phyloP scores from a whole-genome alignment of 192 early-diverging fungal species.

The Umbelopsis ramanniana region DNA sequence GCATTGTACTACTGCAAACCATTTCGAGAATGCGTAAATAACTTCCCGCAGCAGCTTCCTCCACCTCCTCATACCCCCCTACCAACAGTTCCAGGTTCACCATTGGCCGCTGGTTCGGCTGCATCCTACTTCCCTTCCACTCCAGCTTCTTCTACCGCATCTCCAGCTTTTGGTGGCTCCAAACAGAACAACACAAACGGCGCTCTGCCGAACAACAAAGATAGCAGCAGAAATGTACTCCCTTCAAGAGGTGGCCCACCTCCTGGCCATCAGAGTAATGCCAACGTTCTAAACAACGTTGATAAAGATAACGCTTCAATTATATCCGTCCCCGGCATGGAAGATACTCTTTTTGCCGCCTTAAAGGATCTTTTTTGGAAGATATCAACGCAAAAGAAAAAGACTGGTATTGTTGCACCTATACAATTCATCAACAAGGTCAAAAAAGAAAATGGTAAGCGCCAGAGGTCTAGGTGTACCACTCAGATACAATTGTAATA shows the following conservation, averaged over 20 bases:
- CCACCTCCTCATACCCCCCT: constrained; percentile 26
- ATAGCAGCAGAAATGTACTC: constrained; percentile 1
- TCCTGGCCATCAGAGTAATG: constrained; percentile 5
- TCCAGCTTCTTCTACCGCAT: constrained; percentile 1
- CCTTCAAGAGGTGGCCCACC: constrained; percentile 18
- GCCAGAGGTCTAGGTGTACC: background rate
- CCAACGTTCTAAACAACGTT: background rate
- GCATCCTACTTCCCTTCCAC: constrained; percentile 18
- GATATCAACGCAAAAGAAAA: constrained; percentile 83
- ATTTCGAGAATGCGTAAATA: constrained; percentile 90
- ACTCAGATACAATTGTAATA: too few relatives aligned
- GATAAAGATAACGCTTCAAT: constrained; percentile 10
- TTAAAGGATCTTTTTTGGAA: constrained; percentile 86
- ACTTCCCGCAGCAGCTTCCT: constrained; percentile 61
- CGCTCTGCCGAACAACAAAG: background rate
- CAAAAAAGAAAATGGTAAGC: constrained; percentile 89
- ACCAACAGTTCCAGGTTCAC: constrained; percentile 41
- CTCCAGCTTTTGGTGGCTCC: constrained; percentile 1
- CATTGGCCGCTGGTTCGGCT: constrained; percentile 30
- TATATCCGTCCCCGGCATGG: constrained; percentile 50
- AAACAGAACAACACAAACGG: constrained; percentile 9
- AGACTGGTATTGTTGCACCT: constrained; percentile 83
- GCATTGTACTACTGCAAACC: constrained; percentile 94
- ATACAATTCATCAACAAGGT: constrained; percentile 86
- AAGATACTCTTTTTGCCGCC: constrained; percentile 84